Evolutionary conservation across 495 filamentous ascomycete genomes (phyloP).

Genomic region (Hyphodiscus hymeniophilus): DNA sequence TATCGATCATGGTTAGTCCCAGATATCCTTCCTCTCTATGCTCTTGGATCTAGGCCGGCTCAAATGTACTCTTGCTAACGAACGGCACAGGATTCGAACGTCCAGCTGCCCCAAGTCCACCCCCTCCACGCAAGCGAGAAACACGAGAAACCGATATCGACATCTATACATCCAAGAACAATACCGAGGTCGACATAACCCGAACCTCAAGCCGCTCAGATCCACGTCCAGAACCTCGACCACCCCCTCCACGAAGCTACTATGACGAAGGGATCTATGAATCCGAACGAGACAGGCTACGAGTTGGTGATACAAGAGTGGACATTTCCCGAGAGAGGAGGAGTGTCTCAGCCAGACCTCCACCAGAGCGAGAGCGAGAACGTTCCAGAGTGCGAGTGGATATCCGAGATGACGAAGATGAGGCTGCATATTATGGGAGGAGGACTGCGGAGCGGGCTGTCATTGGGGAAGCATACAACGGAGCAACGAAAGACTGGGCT

Average conservation of each 20-base stretch:
- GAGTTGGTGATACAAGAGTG: constrained; percentile 26
- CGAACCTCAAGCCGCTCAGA: constrained; percentile 3
- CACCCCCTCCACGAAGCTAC: constrained; percentile 28
- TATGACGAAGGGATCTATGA: constrained; percentile 54
- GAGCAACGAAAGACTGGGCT: constrained; percentile 61
- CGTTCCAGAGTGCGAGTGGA: constrained; percentile 8
- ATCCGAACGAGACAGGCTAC: constrained; percentile 37
- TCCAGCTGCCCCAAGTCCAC: constrained; percentile 36
- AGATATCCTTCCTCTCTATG: constrained; percentile 17
- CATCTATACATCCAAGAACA: constrained; percentile 31
- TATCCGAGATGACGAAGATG: constrained; percentile 39
- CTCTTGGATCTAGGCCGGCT: not conserved
- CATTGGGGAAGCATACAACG: constrained; percentile 59
- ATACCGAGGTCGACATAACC: constrained; percentile 42
- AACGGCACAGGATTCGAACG: constrained; percentile 26
- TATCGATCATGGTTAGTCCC: constrained; percentile 83
- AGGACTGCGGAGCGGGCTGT: constrained; percentile 49
- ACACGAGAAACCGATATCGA: constrained; percentile 45
- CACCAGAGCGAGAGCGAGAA: constrained; percentile 1
- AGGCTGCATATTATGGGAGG: constrained; percentile 59
- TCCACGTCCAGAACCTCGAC: constrained; percentile 12
- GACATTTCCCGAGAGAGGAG: constrained; percentile 13
- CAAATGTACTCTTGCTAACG: not conserved
- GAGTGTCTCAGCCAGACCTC: constrained; percentile 15
- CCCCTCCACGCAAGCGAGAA: constrained; percentile 29